Evolutionary conservation across 139 green algal genomes (phyloP).

Genomic region (Ettlia oleoabundans): DNA sequence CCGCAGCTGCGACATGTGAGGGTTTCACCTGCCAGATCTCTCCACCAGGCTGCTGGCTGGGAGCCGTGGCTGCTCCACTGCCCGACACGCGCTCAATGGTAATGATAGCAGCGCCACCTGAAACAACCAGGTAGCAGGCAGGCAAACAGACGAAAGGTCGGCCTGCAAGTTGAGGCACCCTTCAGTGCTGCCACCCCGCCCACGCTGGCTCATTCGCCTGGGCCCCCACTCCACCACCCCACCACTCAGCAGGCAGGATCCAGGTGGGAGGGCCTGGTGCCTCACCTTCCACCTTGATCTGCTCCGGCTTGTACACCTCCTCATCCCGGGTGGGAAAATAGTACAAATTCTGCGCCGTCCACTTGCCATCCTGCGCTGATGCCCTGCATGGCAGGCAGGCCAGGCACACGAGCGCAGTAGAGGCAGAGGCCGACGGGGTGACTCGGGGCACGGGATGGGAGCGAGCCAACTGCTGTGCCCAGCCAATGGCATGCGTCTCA

Average conservation of each 20-base stretch:
- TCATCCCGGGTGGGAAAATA: constrained; percentile 38
- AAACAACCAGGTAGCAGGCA: no score
- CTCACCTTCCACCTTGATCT: constrained; percentile 32
- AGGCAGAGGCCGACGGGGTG: not conserved
- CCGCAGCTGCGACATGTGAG: no score
- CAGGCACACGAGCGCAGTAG: not conserved
- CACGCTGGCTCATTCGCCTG: no score
- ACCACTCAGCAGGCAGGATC: no score
- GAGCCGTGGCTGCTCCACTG: not conserved
- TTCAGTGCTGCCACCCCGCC: no score
- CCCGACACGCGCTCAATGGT: constrained; percentile 30
- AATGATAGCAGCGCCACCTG: constrained; percentile 25
- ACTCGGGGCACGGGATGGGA: not conserved
- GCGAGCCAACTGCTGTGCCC: not conserved
- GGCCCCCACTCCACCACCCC: no score
- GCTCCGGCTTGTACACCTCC: constrained; percentile 35
- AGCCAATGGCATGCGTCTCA: constrained; percentile 41
- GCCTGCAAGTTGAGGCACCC: no score
- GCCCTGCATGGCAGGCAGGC: not conserved
- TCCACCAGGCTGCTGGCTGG: constrained; percentile 33
- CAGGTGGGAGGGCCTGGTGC: no score
- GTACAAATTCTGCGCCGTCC: constrained; percentile 48
- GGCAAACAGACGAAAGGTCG: no score
- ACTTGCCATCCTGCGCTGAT: constrained; percentile 27
- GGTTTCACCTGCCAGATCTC: not conserved